Conservation (phyloP, 1,139 yeast genomes). For the Pichia sp. region DNA sequence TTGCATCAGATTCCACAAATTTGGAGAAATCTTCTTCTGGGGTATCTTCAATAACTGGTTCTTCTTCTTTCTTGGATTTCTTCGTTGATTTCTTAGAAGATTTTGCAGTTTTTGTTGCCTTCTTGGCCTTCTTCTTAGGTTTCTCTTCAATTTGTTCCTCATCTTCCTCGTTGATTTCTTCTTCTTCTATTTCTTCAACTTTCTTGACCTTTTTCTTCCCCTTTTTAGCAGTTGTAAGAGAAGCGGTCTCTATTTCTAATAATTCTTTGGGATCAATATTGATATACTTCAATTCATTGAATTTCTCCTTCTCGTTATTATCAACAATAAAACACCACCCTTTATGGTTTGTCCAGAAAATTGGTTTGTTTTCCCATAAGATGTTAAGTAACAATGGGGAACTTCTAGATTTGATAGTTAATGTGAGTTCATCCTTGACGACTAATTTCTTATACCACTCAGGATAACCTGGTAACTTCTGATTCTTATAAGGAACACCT, state of each 20-base stretch:
- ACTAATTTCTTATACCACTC: constrained; percentile 87
- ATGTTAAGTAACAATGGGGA: constrained; percentile 75
- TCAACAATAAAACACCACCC: constrained; percentile 90
- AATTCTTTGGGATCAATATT: constrained; percentile 14
- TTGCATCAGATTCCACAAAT: constrained; percentile 14
- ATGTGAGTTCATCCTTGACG: constrained; percentile 49
- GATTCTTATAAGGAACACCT: constrained; percentile 75
- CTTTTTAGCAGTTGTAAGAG: neutral
- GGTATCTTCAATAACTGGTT: neutral
- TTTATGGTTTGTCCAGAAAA: constrained; percentile 66
- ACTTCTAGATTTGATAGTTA: constrained; percentile 71
- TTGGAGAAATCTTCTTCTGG: neutral
- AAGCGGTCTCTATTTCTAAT: neutral
- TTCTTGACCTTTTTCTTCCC: neutral
- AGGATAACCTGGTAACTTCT: constrained; percentile 88
- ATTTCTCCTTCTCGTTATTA: constrained; percentile 36
- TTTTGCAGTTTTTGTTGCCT: constrained; percentile 1
- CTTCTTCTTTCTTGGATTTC: neutral
- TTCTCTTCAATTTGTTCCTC: neutral
- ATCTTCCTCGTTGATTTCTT: neutral
- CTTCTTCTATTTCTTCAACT: neutral
- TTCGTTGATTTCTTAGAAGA: constrained; percentile 3
- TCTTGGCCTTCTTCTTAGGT: neutral
- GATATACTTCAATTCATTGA: constrained; percentile 53
- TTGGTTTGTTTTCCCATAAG: constrained; percentile 84